phyloP scores from a whole-genome alignment of 192 early-diverging fungal genomes.

The Umbelopsis ramanniana region DNA sequence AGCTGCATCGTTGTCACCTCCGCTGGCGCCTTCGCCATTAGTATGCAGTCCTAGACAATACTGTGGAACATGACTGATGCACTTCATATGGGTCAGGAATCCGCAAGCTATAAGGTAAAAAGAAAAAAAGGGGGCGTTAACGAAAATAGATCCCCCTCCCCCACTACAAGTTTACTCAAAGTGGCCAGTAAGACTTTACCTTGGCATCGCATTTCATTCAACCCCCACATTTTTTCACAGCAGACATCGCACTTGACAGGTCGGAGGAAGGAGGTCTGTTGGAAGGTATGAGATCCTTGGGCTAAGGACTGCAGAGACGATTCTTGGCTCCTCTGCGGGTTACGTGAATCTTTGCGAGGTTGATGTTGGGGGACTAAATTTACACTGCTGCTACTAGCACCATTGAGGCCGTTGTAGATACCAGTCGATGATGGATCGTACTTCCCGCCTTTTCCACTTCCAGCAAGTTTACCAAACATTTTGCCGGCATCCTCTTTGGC shows the following conservation, averaged over 20 bases:
- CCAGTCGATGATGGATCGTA: not conserved
- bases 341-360: slow-evolving; percentile 35
- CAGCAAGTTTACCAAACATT: slow-evolving; percentile 41
- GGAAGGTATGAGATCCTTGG: slow-evolving; percentile 44
- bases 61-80: slow-evolving; percentile 42
- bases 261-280: slow-evolving; percentile 45
- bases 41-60: slow-evolving; percentile 35
- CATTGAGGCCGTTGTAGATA: not conserved
- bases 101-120: slow-evolving; percentile 46
- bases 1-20: slow-evolving; percentile 8
- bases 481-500: slow-evolving; percentile 43
- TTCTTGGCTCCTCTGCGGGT: slow-evolving; percentile 27
- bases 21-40: slow-evolving; percentile 10
- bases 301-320: not conserved
- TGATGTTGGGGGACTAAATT: slow-evolving; percentile 18
- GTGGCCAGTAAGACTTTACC: slow-evolving; percentile 34
- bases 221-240: slow-evolving; percentile 62
- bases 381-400: slow-evolving; percentile 10
- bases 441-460: slow-evolving; percentile 15
- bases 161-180: too few species aligned
- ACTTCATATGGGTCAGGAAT: slow-evolving; percentile 49
- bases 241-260: slow-evolving; percentile 57
- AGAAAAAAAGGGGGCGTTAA: not conserved
- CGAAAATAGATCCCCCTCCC: not conserved
- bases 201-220: slow-evolving; percentile 51